phyloP scores from a whole-genome alignment of 1,284 basidiomycete genomes.

The Ustilago shanxiensis region DNA sequence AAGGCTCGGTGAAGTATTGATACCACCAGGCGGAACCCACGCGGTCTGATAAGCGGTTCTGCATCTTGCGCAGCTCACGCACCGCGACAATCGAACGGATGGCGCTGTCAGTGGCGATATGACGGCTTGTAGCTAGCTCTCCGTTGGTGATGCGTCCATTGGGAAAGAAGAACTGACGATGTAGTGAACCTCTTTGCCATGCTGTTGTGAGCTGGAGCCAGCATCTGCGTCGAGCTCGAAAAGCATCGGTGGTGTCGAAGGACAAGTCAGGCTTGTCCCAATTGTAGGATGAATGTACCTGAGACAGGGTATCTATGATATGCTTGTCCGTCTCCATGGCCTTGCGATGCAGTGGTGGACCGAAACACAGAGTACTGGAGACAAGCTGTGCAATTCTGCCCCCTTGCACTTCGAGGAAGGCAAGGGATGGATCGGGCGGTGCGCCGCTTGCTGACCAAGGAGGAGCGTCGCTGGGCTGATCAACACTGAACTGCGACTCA shows the following conservation, averaged over 20 bases:
- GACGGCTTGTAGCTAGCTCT: constrained; percentile 45
- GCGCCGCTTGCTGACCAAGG: constrained; percentile 37
- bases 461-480: constrained; percentile 39
- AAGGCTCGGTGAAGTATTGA: constrained; percentile 52
- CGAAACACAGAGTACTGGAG: constrained; percentile 43
- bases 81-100: constrained; percentile 36
- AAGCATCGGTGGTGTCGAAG: constrained; percentile 37
- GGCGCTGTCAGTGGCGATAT: constrained; percentile 44
- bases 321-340: constrained; percentile 46
- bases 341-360: constrained; percentile 47
- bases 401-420: constrained; percentile 37
- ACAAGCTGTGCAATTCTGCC: constrained; percentile 43
- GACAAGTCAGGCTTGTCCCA: constrained; percentile 39
- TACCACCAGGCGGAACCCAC: constrained; percentile 49
- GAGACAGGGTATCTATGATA: constrained; percentile 23
- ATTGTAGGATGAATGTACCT: constrained; percentile 29
- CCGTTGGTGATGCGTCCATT: constrained; percentile 53
- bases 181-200: constrained; percentile 44
- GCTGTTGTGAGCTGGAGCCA: constrained; percentile 46
- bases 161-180: constrained; percentile 48
- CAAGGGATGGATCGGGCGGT: constrained; percentile 38
- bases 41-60: constrained; percentile 44
- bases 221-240: constrained; percentile 39
- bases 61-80: constrained; percentile 31
- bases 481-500: constrained; percentile 56